Percentiles rank a stretch among this genome's conserved stretches.
These are phyloP conservation scores for Chlorophyllum brunneum DNA, from an alignment of 768 basidiomycete genomes.

Conservation along the genomic window DNA sequence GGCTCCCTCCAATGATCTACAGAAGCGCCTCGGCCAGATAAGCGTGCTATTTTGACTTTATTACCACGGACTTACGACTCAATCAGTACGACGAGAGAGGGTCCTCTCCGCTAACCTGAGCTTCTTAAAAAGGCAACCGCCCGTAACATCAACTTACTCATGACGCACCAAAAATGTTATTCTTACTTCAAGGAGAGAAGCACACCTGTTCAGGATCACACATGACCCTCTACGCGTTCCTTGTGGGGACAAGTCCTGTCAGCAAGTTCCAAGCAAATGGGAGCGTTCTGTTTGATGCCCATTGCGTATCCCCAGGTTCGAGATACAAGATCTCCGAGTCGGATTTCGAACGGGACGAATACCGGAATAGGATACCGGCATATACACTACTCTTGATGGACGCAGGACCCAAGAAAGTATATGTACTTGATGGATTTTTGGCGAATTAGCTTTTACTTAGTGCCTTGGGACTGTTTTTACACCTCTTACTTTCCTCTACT, in stretches of 20 bases:
- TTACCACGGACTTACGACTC: conserved; percentile 5
- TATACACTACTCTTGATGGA: conserved; percentile 2
- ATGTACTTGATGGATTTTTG: neutral
- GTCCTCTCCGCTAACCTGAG: neutral
- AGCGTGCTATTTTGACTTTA: neutral
- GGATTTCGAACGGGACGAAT: conserved; percentile 10
- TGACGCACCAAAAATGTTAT: conserved; percentile 2
- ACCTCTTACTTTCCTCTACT: neutral
- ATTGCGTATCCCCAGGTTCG: conserved; percentile 9
- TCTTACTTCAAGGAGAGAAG: neutral
- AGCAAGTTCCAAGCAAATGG: conserved; percentile 4
- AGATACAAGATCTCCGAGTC: conserved; percentile 13
- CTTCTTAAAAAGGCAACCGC: neutral
- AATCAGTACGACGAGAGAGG: neutral
- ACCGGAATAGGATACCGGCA: conserved; percentile 6
- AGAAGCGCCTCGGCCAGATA: neutral
- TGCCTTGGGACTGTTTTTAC: neutral
- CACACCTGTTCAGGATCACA: conserved; percentile 2
- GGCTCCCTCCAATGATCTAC: too few relatives aligned
- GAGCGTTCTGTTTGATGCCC: conserved; percentile 7
- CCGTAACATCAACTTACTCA: neutral
- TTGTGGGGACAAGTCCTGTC: neutral
- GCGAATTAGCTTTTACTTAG: neutral
- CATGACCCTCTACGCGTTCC: conserved; percentile 4
- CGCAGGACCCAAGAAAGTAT: conserved; percentile 1